Evolutionary conservation across 2,329 filamentous ascomycete genomes (phyloP).

Genomic region (Aspergillus carbonarius): DNA sequence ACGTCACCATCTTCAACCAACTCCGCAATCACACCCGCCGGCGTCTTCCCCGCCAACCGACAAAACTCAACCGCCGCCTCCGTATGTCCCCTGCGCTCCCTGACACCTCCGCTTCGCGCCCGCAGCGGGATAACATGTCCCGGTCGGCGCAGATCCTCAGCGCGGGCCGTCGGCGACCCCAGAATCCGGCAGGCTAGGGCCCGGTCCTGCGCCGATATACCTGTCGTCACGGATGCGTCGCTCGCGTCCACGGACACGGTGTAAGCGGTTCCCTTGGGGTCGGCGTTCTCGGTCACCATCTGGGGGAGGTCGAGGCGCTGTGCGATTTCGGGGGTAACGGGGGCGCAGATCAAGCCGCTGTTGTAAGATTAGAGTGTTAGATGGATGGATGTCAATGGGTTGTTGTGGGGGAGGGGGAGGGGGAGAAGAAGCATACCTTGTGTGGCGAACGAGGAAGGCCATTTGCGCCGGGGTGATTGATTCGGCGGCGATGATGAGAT

Average conservation of each 20-base stretch:
- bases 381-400: neutral
- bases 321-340: slow-evolving; percentile 69
- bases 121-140: slow-evolving; percentile 88
- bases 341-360: slow-evolving; percentile 86
- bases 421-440: slow-evolving; percentile 48
- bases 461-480: slow-evolving; percentile 84
- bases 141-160: slow-evolving; percentile 70
- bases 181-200: slow-evolving; percentile 77
- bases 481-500: slow-evolving; percentile 90
- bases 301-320: slow-evolving; percentile 74
- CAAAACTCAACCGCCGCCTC: slow-evolving; percentile 94
- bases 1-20: slow-evolving; percentile 81
- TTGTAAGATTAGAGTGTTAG: neutral
- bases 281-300: slow-evolving; percentile 79
- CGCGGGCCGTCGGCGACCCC: slow-evolving; percentile 61
- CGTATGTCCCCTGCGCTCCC: slow-evolving; percentile 79
- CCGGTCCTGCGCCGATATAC: slow-evolving; percentile 86
- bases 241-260: slow-evolving; percentile 83
- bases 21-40: slow-evolving; percentile 83
- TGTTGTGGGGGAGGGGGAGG: neutral
- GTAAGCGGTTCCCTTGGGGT: slow-evolving; percentile 90
- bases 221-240: slow-evolving; percentile 73
- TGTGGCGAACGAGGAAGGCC: slow-evolving; percentile 92
- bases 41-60: slow-evolving; percentile 72
- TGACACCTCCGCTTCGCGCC: slow-evolving; percentile 75